Evolutionary conservation across 192 early-diverging fungal species (phyloP), one percentile per base, ranked within the genome.

Genomic region (Chytriomyces hyalinus): DNA sequence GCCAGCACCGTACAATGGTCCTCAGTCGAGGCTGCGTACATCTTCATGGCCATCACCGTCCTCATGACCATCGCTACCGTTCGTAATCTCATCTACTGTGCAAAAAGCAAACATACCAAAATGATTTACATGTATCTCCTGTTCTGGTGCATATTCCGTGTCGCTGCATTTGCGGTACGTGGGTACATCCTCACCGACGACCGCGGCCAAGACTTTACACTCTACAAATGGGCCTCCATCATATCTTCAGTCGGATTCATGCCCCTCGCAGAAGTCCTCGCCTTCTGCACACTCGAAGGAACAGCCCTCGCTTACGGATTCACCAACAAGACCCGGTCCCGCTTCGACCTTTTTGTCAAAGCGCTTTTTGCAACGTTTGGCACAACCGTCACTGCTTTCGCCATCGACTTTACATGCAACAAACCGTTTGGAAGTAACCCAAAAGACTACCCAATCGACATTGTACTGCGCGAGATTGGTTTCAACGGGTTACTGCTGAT

Each of bases 401-500:
- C 63, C 9, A 59, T 73, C 6, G 71, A 73, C 63, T 73, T 73
- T 61, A 73, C 71, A 0, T 20, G 61, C 20, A 73, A 73, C 71
- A 61, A 63, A 45, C 60, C 57, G 13, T 73, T 73, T 26, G 71
- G 71, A 11, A 17, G 26, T 46, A 60, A 73, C 46, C 60, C 71
- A 7, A 73, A 60, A 62, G 51, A 71, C 53, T 73, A 62, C 45
- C 15, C 15, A 1, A 46, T 11, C 11, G 71, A 73, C 61, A 9
- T 73, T 9, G 44, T 63, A 4, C 26, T 73, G 9, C 57, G 71
- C 5, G 71, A 73, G 44, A 24, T 73, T 73, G 71, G 71, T 7
- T 73, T 73, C 61, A 73, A 73, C 47, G 71, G 71, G 6, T 47
- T 73, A 43, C 46, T 73, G 4, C n/a, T 60, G 53, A 48, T 73